Base-by-base conservation (phyloP, 441 rosid genomes). In the Mallotus japonicus region DNA sequence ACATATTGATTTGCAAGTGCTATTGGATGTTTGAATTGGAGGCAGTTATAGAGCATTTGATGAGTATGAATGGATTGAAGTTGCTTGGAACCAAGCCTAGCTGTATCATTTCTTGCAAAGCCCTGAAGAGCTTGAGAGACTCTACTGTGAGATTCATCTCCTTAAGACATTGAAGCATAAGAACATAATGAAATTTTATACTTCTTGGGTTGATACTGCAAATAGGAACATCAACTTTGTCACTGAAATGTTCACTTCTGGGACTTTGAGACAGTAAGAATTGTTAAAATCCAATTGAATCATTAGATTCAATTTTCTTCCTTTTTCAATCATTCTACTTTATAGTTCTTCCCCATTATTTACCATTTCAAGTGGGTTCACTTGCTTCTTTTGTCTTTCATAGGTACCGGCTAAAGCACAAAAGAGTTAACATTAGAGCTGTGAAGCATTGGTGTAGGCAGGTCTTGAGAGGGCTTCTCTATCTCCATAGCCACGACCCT, bases 401-500 rank as follows among this genome's bases (percentile, higher is more conserved):
- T 61, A 94, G 99, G 77, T 94, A 89, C 81, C 87, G 99, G 85
- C 76, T 84, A 32, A 95, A 87, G 88, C 97, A 95, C 73, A 93
- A 81, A 85, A 91, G 92, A 76, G 94, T 95, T 57, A 92, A 89
- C 83, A 89, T 92, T 50, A 85, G 97, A 81, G 99, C 99, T 2
- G 87, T 95, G 84, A 95, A 95, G 89, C 89, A 91, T 81, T 95
- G 99, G 99, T 95, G 96, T 75, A 87, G 95, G 80, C 99, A 95
- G 86, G 93, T 95, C 85, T 84, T 95, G 78, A 86, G 78, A 60
- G 99, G 99, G 28, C 89, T 95, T 62, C 80, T 80, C 56, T 95
- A 95, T 84, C 93, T 95, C 47, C 99, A 95, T 75, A 87, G 82
- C 79, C 93, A 79, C 76, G 93, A 93, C 73, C 98, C 99, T 57